Evolutionary conservation across 2,329 filamentous ascomycete genomes (phyloP).

Genomic region (Biscogniauxia sp.): DNA sequence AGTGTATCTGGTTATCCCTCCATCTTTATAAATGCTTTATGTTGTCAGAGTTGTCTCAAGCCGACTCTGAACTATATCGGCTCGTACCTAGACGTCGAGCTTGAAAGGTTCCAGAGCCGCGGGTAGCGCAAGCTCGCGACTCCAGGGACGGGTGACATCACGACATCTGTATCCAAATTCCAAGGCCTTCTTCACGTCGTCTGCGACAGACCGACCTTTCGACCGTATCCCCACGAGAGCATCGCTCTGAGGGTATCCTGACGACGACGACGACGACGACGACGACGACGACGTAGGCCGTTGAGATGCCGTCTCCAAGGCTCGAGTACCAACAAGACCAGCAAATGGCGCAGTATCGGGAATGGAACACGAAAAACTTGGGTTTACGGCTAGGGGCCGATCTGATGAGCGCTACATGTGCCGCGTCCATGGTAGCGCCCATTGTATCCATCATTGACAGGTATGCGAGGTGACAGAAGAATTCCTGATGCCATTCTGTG

Average conservation of each 20-base stretch:
- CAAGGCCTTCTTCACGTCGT: too few relatives aligned
- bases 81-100: too few relatives aligned
- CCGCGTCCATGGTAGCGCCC: slow-evolving; percentile 76
- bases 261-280: slow-evolving; percentile 9
- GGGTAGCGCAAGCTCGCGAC: too few relatives aligned
- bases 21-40: slow-evolving; percentile 2
- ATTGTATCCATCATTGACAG: slow-evolving; percentile 85
- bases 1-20: slow-evolving; percentile 2
- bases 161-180: too few relatives aligned
- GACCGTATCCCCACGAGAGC: slow-evolving; percentile 4
- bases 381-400: slow-evolving; percentile 66
- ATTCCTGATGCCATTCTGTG: background rate
- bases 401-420: slow-evolving; percentile 64
- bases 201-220: background rate
- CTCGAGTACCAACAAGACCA: slow-evolving; percentile 18
- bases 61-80: too few relatives aligned
- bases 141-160: too few relatives aligned
- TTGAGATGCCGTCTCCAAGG: slow-evolving; percentile 20
- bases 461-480: slow-evolving; percentile 40
- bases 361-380: slow-evolving; percentile 76
- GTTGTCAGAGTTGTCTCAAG: too few relatives aligned
- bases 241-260: slow-evolving; percentile 7
- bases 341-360: background rate
- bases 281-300: slow-evolving; percentile 9
- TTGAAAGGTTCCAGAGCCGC: too few relatives aligned